These are phyloP conservation scores for Colletotrichum acutatum DNA, from an alignment of 2,329 filamentous ascomycete species.

Conservation along the genomic window DNA sequence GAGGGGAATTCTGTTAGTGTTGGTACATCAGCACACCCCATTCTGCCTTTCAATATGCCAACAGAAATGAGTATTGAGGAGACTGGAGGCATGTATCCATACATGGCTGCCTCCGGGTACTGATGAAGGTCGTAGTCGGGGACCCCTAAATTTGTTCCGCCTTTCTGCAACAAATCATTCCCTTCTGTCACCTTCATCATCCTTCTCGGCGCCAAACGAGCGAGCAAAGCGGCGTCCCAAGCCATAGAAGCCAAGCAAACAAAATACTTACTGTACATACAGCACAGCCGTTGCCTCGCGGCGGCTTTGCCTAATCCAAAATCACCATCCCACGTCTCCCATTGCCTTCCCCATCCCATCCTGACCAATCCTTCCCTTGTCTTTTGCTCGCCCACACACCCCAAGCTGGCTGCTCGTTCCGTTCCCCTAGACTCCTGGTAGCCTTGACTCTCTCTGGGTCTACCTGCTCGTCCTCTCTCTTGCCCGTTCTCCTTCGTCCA, in stretches of 20 bases:
- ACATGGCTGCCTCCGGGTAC: neutral
- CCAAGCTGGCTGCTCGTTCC: conserved; percentile 1
- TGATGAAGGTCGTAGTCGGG: neutral
- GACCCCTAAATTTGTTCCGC: conserved; percentile 8
- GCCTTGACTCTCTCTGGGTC: conserved; percentile 4
- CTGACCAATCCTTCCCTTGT: conserved; percentile 22
- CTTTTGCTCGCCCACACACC: neutral
- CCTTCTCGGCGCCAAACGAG: neutral
- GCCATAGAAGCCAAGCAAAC: conserved; percentile 9
- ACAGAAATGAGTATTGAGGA: neutral
- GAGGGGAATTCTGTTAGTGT: neutral
- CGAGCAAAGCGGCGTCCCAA: conserved; percentile 5
- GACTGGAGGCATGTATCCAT: neutral
- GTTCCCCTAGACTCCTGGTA: neutral
- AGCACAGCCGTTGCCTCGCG: neutral
- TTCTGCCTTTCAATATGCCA: neutral
- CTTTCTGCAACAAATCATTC: neutral
- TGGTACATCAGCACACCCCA: neutral
- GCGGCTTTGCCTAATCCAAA: conserved; percentile 16
- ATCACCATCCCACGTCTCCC: neutral
- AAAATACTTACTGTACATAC: neutral
- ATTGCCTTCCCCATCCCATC: neutral
- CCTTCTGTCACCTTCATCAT: neutral
- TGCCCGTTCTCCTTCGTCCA: neutral
- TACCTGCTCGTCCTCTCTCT: neutral